These are phyloP conservation scores for Lachnellula cervina DNA, from an alignment of 2,329 filamentous ascomycete species.

Conservation along the genomic window DNA sequence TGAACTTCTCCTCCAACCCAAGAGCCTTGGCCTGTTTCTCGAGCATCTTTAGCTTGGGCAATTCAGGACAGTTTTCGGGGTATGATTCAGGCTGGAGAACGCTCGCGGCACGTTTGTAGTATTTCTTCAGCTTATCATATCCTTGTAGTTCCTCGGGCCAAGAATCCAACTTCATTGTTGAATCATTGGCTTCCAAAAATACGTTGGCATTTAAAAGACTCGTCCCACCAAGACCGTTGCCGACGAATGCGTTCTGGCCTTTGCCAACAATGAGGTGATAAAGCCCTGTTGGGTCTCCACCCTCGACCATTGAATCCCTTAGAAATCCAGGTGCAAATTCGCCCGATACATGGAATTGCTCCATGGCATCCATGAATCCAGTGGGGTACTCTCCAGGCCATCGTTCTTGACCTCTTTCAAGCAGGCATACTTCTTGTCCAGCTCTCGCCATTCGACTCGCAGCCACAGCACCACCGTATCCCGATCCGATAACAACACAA, in stretches of 20 bases:
- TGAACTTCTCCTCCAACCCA: constrained; percentile 49
- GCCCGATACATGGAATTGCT: constrained; percentile 53
- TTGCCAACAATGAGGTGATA: constrained; percentile 60
- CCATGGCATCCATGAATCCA: constrained; percentile 40
- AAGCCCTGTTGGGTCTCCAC: constrained; percentile 54
- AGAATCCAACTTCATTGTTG: constrained; percentile 46
- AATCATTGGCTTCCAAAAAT: constrained; percentile 54
- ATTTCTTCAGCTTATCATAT: constrained; percentile 41
- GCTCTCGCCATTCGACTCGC: constrained; percentile 60
- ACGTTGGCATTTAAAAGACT: constrained; percentile 65
- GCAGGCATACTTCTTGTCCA: constrained; percentile 55
- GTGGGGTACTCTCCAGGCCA: constrained; percentile 64
- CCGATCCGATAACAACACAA: constrained; percentile 62
- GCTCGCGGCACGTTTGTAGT: constrained; percentile 50
- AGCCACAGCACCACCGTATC: constrained; percentile 63
- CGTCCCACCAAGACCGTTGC: constrained; percentile 54
- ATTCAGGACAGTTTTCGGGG: constrained; percentile 50
- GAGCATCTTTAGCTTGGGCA: constrained; percentile 55
- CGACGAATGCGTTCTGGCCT: constrained; percentile 52
- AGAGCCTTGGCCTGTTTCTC: constrained; percentile 51
- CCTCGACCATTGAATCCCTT: constrained; percentile 39
- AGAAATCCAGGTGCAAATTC: constrained; percentile 42
- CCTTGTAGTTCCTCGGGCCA: constrained; percentile 57
- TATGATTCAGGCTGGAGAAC: constrained; percentile 57
- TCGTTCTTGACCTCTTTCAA: constrained; percentile 60